These are phyloP conservation scores for Aspergillus sp. DNA, from an alignment of 2,329 filamentous ascomycete genomes.

Conservation along the genomic window DNA sequence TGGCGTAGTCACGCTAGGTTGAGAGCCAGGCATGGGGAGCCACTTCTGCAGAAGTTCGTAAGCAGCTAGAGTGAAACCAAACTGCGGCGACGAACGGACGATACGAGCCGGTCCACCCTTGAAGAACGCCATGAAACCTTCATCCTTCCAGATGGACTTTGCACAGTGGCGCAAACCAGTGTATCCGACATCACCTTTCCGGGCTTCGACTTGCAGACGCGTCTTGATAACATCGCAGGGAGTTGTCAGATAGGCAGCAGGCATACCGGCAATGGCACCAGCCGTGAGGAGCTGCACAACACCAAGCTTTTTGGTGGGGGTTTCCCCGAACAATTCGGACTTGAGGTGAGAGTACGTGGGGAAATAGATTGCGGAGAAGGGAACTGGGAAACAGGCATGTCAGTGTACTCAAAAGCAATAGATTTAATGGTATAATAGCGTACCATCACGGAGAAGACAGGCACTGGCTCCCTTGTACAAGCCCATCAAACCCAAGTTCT, in stretches of 20 bases:
- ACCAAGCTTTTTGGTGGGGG: constrained; percentile 75
- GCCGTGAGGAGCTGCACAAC: constrained; percentile 85
- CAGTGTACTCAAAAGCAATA: constrained; percentile 5
- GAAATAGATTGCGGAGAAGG: constrained; percentile 99
- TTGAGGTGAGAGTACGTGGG: constrained; percentile 93
- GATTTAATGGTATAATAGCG: constrained; percentile 17
- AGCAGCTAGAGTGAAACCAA: constrained; percentile 91
- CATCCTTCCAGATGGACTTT: constrained; percentile 72
- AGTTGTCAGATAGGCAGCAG: constrained; percentile 87
- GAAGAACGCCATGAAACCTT: constrained; percentile 96
- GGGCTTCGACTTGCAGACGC: constrained; percentile 89
- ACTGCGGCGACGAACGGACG: constrained; percentile 88
- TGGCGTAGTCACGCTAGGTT: constrained; percentile 44
- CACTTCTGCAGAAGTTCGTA: constrained; percentile 83
- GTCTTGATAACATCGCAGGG: constrained; percentile 99
- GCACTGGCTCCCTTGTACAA: constrained; percentile 95
- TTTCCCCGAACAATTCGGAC: constrained; percentile 87
- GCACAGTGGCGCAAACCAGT: constrained; percentile 81
- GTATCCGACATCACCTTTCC: constrained; percentile 87
- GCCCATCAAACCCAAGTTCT: constrained; percentile 85
- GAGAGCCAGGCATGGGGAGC: constrained; percentile 66
- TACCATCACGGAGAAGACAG: constrained; percentile 76
- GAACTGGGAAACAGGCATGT: constrained; percentile 44
- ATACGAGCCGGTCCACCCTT: constrained; percentile 96
- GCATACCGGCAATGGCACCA: constrained; percentile 90